These are phyloP conservation scores for cucumber (Cucumis sativus) DNA, from an alignment of 306 rosid genomes.

Conservation along the genomic window DNA sequence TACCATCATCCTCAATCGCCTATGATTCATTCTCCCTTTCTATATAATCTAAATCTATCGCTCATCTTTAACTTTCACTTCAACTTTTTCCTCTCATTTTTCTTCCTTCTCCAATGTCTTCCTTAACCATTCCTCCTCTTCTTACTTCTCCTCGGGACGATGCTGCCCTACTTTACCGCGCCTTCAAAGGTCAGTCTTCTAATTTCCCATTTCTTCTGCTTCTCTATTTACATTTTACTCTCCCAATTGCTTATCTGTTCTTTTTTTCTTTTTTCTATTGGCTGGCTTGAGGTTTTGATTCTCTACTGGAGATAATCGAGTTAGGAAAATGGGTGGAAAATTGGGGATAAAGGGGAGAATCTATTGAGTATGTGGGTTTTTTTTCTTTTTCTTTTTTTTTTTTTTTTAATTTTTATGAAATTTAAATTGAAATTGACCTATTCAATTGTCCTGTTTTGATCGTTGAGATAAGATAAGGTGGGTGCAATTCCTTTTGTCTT, in stretches of 20 bases:
- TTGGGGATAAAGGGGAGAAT: background rate
- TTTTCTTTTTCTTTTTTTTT: background rate
- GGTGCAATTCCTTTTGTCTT: no score
- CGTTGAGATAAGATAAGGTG: no score
- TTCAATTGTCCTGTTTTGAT: background rate
- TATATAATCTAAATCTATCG: background rate
- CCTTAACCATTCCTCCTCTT: constrained; percentile 44
- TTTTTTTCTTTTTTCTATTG: background rate
- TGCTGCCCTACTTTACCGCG: constrained; percentile 58
- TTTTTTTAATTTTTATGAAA: no score
- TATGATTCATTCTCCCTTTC: background rate
- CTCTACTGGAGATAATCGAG: background rate
- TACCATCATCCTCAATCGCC: background rate
- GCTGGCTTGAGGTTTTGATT: background rate
- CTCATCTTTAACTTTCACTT: background rate
- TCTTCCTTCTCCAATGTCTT: constrained; percentile 24
- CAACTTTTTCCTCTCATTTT: background rate
- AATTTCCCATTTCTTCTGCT: background rate
- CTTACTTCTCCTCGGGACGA: constrained; percentile 61
- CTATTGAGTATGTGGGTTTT: background rate
- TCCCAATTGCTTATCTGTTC: background rate
- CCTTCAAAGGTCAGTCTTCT: constrained; percentile 46
- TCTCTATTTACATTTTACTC: background rate
- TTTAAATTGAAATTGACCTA: background rate
- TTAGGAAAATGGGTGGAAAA: background rate